Percentiles rank a stretch among this genome's conserved stretches.
phyloP scores from a whole-genome alignment of 1,139 yeast genomes.

The Hyphopichia wangnamkhiaoensis region DNA sequence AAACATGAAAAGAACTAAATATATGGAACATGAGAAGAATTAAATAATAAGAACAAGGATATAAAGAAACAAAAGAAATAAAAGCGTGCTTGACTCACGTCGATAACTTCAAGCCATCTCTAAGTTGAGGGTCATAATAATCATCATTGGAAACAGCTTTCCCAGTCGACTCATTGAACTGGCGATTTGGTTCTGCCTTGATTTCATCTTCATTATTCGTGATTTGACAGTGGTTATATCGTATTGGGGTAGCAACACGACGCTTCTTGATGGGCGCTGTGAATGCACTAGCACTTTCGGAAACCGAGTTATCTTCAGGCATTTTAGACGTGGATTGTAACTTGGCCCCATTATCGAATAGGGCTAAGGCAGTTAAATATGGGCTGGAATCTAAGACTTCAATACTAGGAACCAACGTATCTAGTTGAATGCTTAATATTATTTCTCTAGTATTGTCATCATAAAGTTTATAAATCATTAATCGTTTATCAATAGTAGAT shows the following conservation, averaged over 20 bases:
- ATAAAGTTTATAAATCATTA: slow-evolving; percentile 25
- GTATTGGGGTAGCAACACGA: background rate
- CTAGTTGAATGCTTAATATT: slow-evolving; percentile 12
- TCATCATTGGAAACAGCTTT: background rate
- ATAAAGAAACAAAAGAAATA: background rate
- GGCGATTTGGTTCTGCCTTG: background rate
- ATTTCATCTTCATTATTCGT: background rate
- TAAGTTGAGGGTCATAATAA: background rate
- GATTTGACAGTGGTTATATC: background rate
- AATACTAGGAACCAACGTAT: slow-evolving; percentile 10
- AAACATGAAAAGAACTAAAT: too few species aligned
- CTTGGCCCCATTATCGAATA: background rate
- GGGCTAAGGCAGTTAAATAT: background rate
- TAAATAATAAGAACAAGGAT: too few species aligned
- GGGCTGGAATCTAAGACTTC: slow-evolving; percentile 4
- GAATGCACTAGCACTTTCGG: background rate
- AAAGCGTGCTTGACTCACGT: background rate
- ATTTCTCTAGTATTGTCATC: slow-evolving; percentile 19
- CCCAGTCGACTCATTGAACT: background rate
- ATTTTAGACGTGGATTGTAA: too few species aligned
- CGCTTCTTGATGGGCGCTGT: slow-evolving; percentile 3
- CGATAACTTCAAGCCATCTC: background rate
- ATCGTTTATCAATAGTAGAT: slow-evolving; percentile 22
- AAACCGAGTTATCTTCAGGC: background rate
- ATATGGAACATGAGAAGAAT: background rate